Base-by-base conservation (phyloP, 768 basidiomycete genomes). In the Tricholoma matsutake region DNA sequence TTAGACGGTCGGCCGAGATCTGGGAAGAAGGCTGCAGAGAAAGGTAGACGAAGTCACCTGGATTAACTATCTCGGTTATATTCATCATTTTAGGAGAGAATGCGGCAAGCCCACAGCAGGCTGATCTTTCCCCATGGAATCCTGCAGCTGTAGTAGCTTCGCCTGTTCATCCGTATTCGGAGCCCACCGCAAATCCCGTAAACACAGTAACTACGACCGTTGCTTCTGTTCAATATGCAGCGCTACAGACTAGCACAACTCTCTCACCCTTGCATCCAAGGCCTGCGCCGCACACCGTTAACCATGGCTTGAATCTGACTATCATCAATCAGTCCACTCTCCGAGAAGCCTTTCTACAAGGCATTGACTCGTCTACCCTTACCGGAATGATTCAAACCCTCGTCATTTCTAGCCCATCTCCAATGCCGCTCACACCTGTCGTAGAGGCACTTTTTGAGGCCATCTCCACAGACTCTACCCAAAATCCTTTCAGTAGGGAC, bases 371-470 rank as follows among this genome's bases (percentile, higher is more conserved):
- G 0, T 69, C 77, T 1, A 81, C 79, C 3, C 72, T 87, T 18
- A 79, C 85, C 13, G 79, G 80, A 39, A 80, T 86, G 74, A 81
- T 86, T 37, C 81, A 83, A 59, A 74, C 75, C 18, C 85, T 77
- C 59, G 78, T 78, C 35, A 68, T 78, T 18, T 73, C 79, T 4
- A 78, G 83, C 60, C 81, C 82, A 2, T 83, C 82, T 0, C 68
- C 78, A 2, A 81, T 81, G 0, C 81, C 85, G 1, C 74, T 87
- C 13, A 78, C 78, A 0, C 74, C 81, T 1, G 78, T 84, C 31
- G 69, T 87, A 3, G 76, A 79, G 34, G 79, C 83, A 8, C 75
- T 87, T 4, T 87, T 86, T 61, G 83, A 84, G 31, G 85, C 84
- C 49, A 71, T 79, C 55, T 73, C 78, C 10, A 64, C 77, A 1